Conservation (phyloP, 2,329 filamentous ascomycete genomes). For the Thielaviopsis musarum region DNA sequence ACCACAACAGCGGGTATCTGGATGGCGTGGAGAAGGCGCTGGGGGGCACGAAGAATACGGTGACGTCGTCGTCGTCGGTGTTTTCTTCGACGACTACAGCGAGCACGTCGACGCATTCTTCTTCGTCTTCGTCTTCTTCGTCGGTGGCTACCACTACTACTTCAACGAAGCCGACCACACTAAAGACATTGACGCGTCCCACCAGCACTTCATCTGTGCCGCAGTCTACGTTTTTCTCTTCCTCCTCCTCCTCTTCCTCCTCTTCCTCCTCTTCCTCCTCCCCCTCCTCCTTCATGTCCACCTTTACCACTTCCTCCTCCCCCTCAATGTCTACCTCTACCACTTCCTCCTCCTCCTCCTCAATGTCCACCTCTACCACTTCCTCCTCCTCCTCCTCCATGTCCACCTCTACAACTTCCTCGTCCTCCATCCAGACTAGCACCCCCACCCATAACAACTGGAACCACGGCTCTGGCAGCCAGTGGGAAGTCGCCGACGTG, state of each 20-base stretch:
- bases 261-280: constrained; percentile 5
- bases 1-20: constrained; percentile 39
- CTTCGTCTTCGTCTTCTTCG: no score
- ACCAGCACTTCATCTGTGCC: not conserved
- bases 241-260: not conserved
- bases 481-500: not conserved
- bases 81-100: not conserved
- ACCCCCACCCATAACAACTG: constrained; percentile 1
- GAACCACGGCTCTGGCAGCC: not conserved
- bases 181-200: not conserved
- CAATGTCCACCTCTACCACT: constrained; percentile 7
- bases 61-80: not conserved
- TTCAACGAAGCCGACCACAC: not conserved
- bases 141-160: not conserved
- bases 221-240: not conserved
- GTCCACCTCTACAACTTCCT: constrained; percentile 8
- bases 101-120: not conserved
- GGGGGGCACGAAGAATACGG: constrained; percentile 7
- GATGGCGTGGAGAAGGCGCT: constrained; percentile 24
- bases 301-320: constrained; percentile 9
- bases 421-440: constrained; percentile 5
- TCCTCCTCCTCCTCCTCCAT: constrained; percentile 11
- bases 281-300: constrained; percentile 5
- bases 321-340: constrained; percentile 9
- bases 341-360: constrained; percentile 6